Percentiles rank a stretch among this genome's conserved stretches.
Conservation (phyloP, 1,284 basidiomycete species). For the Pholiota adiposa region DNA sequence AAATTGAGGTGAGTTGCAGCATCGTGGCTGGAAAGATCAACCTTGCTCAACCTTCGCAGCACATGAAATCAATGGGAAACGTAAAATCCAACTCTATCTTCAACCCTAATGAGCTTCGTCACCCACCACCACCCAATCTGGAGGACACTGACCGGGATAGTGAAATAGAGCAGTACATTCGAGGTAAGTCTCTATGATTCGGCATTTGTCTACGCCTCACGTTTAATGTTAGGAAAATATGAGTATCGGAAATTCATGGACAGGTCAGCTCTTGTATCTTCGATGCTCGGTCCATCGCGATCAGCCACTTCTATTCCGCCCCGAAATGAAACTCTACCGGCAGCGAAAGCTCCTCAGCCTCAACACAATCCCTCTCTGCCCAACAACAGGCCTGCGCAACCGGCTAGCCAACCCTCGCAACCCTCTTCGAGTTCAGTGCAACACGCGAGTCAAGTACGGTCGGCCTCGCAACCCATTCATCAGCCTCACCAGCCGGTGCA, state of each 20-base stretch:
- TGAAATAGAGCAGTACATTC: conserved; percentile 84
- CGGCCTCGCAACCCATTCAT: conserved; percentile 13
- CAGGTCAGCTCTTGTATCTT: conserved; percentile 45
- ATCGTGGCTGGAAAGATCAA: conserved; percentile 4
- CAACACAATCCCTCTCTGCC: conserved; percentile 1
- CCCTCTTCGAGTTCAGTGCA: conserved; percentile 2
- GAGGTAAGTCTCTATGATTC: conserved; percentile 50
- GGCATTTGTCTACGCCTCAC: background rate
- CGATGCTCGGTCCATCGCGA: conserved; percentile 53
- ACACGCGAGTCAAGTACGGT: conserved; percentile 5
- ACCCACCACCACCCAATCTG: conserved; percentile 81
- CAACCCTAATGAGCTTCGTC: conserved; percentile 75
- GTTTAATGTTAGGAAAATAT: conserved; percentile 62
- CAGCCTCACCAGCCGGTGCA: background rate
- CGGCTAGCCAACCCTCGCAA: conserved; percentile 5
- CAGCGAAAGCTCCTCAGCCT: conserved; percentile 16
- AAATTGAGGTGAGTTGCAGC: conserved; percentile 67
- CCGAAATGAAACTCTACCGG: conserved; percentile 30
- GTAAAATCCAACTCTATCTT: conserved; percentile 73
- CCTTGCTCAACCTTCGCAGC: conserved; percentile 33
- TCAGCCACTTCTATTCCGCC: conserved; percentile 37
- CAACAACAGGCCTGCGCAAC: conserved; percentile 16
- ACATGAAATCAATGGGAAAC: conserved; percentile 80
- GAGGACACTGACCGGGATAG: conserved; percentile 81
- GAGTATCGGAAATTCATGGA: conserved; percentile 70